These are phyloP conservation scores for Cenchrus fungigraminus DNA, from an alignment of 176 grass and related monocot species.

Conservation along the genomic window DNA sequence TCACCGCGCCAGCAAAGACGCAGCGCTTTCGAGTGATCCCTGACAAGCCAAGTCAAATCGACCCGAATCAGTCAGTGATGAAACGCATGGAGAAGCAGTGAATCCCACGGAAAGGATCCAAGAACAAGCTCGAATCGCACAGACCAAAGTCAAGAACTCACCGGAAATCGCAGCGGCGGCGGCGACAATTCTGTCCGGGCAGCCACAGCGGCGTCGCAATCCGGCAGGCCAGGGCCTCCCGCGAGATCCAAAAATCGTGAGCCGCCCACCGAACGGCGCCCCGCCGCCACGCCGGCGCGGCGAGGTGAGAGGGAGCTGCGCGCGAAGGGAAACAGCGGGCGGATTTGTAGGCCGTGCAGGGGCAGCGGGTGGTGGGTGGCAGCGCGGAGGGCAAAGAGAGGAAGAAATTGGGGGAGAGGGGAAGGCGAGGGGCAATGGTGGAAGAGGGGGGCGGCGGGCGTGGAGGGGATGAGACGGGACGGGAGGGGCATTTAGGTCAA, in stretches of 20 bases:
- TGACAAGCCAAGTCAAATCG: not conserved
- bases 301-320: not conserved
- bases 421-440: conserved; percentile 29
- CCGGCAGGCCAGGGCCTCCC: not conserved
- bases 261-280: not conserved
- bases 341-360: conserved; percentile 56
- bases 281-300: not conserved
- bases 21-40: not conserved
- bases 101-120: not conserved
- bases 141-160: not conserved
- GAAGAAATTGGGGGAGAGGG: conserved; percentile 4
- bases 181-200: not conserved
- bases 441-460: not conserved
- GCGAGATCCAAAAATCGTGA: not conserved
- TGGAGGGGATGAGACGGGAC: conserved; percentile 8
- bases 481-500: conserved; percentile 74
- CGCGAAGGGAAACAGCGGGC: conserved; percentile 21
- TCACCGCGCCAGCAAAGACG: conserved; percentile 1
- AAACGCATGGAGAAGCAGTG: not conserved
- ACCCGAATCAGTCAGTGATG: not conserved
- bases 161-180: not conserved
- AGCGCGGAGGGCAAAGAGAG: conserved; percentile 30
- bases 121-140: not conserved
- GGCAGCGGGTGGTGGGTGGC: not conserved
- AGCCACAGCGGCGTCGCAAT: not conserved